Base-by-base conservation (phyloP, 345 rosid genomes). In the Geranium brycei region DNA sequence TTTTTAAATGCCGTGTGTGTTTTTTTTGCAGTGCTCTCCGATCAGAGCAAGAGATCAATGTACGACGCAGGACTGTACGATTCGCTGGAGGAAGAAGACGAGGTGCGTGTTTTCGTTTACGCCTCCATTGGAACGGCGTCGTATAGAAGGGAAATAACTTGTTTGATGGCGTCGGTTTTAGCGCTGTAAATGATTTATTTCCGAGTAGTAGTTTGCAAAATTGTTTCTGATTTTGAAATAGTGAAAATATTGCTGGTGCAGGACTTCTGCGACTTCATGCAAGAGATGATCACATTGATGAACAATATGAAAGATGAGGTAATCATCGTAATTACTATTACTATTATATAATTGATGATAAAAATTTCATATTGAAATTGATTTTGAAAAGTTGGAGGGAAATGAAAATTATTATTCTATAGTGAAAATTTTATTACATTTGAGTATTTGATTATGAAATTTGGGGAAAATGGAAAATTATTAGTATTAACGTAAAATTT, bases 221-320 rank as follows among this genome's bases (percentile, higher is more conserved):
- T 53, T 12, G 31, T 5, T 3, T 35, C 10, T 17, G 1, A 53
- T 55, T 64, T 30, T 62, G 55, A 72, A 61, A 57, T 67, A n/a
- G 2, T 65, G 18, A 28, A 31, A 0, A 5, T 59, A 51, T 66
- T 64, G 62, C 40, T 16, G 68, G 51, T 19, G 53, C 84, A 91
- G 98, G 96, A 81, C 19, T 89, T 91, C 58, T 79, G 87, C 19
- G 92, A 76, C 19, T 89, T 91, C 61, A 87, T 91, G 95, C 85
- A 87, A 80, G 98, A 91, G 80, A 87, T 91, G 98, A 57, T 91
- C 64, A 76, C 91, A 5, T 82, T 91, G 95, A 87, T 91, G 98
- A 79, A 80, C 81, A 85, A 74, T 73, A 89, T 84, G 58, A 83
- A 89, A 72, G 89, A 79, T 71, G 91, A 89, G 91, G 96, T 87